A percentile compares a stretch with the other conserved stretches of the same genome.
Conservation (phyloP, 1,284 basidiomycete genomes). For the Trichosporon inkin region DNA sequence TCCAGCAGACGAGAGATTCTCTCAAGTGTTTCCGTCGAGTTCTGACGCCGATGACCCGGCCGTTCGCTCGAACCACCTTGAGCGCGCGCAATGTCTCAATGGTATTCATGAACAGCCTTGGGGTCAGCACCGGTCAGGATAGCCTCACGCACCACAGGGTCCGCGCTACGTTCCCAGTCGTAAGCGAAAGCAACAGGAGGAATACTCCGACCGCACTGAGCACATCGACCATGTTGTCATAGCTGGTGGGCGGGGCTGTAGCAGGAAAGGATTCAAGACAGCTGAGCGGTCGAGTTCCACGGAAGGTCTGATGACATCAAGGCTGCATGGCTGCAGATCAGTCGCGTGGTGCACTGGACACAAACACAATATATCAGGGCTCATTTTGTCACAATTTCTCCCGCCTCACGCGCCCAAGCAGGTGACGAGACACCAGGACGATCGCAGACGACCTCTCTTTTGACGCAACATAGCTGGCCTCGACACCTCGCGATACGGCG, state of each 20-base stretch:
- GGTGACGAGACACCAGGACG: no score
- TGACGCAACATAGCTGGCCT: no score
- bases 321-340: conserved; percentile 10
- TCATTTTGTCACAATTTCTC: neutral
- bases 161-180: neutral
- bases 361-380: neutral
- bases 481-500: neutral
- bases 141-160: conserved; percentile 10
- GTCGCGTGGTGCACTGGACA: conserved; percentile 2
- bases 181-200: neutral
- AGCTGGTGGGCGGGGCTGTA: neutral
- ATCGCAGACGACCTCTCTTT: no score
- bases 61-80: conserved; percentile 29
- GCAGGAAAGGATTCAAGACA: neutral
- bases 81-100: conserved; percentile 39
- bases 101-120: conserved; percentile 31
- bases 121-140: conserved; percentile 17
- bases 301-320: neutral
- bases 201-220: neutral
- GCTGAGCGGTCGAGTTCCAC: neutral
- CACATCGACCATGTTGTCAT: conserved; percentile 6
- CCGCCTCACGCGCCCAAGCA: neutral
- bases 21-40: conserved; percentile 33
- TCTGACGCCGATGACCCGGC: conserved; percentile 29
- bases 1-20: conserved; percentile 34